Evolutionary conservation across 2,329 filamentous ascomycete species (phyloP).

Genomic region (Penicillium sp.): DNA sequence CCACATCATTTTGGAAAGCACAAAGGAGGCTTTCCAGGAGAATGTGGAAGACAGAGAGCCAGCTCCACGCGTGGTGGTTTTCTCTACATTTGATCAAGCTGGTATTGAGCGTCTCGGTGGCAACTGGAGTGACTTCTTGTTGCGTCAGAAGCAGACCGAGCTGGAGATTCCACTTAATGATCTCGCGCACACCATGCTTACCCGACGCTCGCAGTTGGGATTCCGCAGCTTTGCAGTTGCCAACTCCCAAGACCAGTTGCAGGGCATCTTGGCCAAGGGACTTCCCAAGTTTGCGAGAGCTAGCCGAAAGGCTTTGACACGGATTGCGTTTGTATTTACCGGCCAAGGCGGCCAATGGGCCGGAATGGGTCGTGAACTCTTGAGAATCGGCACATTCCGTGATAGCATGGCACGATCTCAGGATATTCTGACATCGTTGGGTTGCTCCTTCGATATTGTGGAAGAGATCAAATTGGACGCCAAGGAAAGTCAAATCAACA

Average conservation of each 20-base stretch:
- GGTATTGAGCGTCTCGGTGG: conserved; percentile 18
- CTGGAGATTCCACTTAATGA: conserved; percentile 8
- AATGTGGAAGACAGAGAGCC: conserved; percentile 11
- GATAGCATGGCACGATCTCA: conserved; percentile 12
- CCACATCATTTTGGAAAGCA: conserved; percentile 24
- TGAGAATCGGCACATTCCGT: conserved; percentile 21
- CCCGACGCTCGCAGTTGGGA: conserved; percentile 18
- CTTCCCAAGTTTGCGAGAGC: conserved; percentile 16
- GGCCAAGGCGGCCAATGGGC: conserved; percentile 49
- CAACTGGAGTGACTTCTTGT: conserved; percentile 15
- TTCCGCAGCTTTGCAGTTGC: conserved; percentile 23
- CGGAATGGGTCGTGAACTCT: conserved; percentile 44
- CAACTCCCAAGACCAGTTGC: conserved; percentile 14
- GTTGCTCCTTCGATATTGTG: conserved; percentile 28
- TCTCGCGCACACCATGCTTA: conserved; percentile 18
- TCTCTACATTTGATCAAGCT: conserved; percentile 18
- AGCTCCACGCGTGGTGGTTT: conserved; percentile 16
- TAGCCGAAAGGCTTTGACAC: conserved; percentile 15
- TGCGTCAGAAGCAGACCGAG: conserved; percentile 7
- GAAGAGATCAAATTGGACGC: conserved; percentile 20
- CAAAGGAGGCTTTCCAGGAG: conserved; percentile 11
- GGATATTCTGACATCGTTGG: conserved; percentile 12
- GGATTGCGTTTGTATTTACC: conserved; percentile 38
- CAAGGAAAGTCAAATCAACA: conserved; percentile 16
- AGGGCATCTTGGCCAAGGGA: conserved; percentile 7